A percentile compares a stretch with the other conserved stretches of the same genome.
Evolutionary conservation across 2,329 filamentous ascomycete genomes (phyloP).

Genomic region (Hypoxylon rubiginosum): DNA sequence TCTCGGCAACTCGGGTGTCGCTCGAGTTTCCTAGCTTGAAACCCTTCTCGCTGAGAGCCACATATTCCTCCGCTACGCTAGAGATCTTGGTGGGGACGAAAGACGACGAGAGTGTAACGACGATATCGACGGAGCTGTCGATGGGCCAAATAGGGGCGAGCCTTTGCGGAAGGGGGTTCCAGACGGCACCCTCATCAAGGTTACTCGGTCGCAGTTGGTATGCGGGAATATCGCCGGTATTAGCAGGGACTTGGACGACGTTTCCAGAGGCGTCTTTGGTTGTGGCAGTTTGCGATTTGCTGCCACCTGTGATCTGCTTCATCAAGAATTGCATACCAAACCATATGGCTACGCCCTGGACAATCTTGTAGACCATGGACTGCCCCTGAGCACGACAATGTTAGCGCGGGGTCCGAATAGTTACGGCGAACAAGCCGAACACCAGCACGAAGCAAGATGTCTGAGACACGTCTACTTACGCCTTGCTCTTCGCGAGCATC

Average conservation of each 20-base stretch:
- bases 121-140: constrained; percentile 83
- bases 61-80: constrained; percentile 72
- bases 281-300: constrained; percentile 62
- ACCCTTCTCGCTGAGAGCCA: constrained; percentile 83
- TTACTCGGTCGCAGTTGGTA: constrained; percentile 74
- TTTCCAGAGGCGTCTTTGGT: constrained; percentile 67
- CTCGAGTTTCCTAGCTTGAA: constrained; percentile 85
- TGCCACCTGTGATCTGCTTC: constrained; percentile 65
- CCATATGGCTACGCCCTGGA: constrained; percentile 68
- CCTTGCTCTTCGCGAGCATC: constrained; percentile 51
- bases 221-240: constrained; percentile 70
- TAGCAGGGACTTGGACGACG: constrained; percentile 65
- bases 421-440: constrained; percentile 1
- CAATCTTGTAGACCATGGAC: constrained; percentile 62
- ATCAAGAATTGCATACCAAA: constrained; percentile 71
- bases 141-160: constrained; percentile 90
- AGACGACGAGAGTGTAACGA: constrained; percentile 85
- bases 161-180: constrained; percentile 74
- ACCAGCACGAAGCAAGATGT: neutral
- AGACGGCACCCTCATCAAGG: constrained; percentile 72
- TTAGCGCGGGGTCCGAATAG: constrained; percentile 32
- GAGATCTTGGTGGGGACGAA: constrained; percentile 77
- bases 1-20: constrained; percentile 82
- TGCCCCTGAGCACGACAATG: constrained; percentile 22
- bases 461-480: constrained; percentile 49